Evolutionary conservation across 108 stramenopile species (phyloP), one percentile per base, ranked within the genome.

Genomic region (Skeletonema tropicum): DNA sequence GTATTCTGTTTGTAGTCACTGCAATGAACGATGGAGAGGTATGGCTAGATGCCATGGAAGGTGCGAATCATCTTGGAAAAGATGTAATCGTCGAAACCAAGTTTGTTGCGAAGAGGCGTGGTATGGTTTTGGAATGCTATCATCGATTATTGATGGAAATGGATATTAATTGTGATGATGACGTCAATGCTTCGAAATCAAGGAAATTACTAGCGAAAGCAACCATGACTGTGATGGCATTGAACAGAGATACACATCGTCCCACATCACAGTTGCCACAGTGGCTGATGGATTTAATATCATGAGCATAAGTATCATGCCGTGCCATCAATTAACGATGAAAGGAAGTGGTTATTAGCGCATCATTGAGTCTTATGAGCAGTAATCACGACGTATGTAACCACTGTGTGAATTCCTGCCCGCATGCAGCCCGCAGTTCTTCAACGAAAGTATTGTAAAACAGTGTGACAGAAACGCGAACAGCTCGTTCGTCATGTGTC

Each of bases 51-150:
- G 65, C 57, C 1, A 26, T 55, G 32, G 39, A 39, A 0, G 52
- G 64, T 30, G 29, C 26, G 17, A 14, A 14, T 8, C 1, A 3
- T 14, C 66, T 71, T 3, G 80, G 84, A 61, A 26, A 66, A 25
- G 65, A 71, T 29, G 75, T 88, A 3, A 68, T 64, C 13, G 87
- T 89, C 4, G 39, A 71, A 41, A 86, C 86, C 5, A 70, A 52
- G 12, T 70, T 88, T 57, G 71, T 73, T 21, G 52, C 64, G 11
- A 86, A 85, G 65, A 57, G 84, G 32, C 45, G 77, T 13, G 91
- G 91, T 11, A 89, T 89, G 88, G 74, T 88, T 38, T 14, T 87
- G 3, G 88, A 88, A 13, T 89, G 76, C 73, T 64, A 73, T 39
- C 88, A 92, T 72, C 73, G 70, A 13, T 52, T 88, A 13, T 74